Percentiles rank a stretch among this genome's conserved stretches.
Evolutionary conservation across 176 grass and related monocot genomes (phyloP).

Genomic region (Avena eriantha): DNA sequence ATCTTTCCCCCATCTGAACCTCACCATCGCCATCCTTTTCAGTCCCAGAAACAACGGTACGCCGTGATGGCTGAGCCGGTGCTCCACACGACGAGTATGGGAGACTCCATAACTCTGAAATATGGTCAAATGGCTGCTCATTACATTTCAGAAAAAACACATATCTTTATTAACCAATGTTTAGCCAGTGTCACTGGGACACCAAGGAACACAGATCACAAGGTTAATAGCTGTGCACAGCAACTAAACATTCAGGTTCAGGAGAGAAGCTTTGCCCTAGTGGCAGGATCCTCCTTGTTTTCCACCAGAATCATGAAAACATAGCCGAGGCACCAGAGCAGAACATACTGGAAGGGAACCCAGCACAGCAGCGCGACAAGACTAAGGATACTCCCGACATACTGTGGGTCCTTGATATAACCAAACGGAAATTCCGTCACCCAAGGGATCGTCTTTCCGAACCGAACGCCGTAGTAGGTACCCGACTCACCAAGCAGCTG

Average conservation of each 20-base stretch:
- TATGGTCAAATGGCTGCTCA: not conserved
- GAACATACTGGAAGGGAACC: conserved; percentile 64
- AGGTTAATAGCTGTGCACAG: not conserved
- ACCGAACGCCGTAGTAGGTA: conserved; percentile 86
- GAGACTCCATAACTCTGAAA: not conserved
- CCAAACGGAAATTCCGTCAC: conserved; percentile 86
- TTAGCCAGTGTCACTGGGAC: not conserved
- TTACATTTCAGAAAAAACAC: not conserved
- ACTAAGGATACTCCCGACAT: conserved; percentile 84
- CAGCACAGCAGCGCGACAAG: conserved; percentile 74
- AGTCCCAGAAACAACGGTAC: not conserved
- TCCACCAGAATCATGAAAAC: conserved; percentile 89
- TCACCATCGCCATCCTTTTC: not conserved
- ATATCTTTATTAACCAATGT: not conserved
- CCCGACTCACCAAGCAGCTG: conserved; percentile 89
- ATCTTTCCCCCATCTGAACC: too few relatives aligned
- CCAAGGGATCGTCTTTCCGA: conserved; percentile 76
- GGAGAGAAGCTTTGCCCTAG: conserved; percentile 59
- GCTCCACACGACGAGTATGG: not conserved
- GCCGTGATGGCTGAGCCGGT: too few relatives aligned
- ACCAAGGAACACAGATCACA: not conserved
- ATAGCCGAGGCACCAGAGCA: conserved; percentile 85
- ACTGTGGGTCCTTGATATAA: conserved; percentile 90
- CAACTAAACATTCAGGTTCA: conserved; percentile 52
- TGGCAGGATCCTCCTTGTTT: conserved; percentile 70